Conservation (phyloP, 2,329 filamentous ascomycete species). For the Alternaria consortialis region DNA sequence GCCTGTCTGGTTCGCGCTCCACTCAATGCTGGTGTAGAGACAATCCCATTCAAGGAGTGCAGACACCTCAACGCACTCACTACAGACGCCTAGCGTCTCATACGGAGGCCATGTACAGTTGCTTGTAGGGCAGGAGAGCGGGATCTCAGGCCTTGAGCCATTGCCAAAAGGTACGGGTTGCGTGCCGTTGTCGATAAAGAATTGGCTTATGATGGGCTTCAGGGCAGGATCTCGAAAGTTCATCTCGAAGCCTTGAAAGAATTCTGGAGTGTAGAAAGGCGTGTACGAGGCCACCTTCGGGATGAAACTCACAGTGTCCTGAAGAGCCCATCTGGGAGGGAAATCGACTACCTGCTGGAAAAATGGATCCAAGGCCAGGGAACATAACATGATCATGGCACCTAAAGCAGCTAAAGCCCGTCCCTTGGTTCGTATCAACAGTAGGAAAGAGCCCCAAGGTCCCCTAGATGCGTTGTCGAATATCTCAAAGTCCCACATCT, state of each 20-base stretch:
- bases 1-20: slow-evolving; percentile 21
- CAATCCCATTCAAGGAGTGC: slow-evolving; percentile 21
- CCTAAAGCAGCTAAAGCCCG: slow-evolving; percentile 34
- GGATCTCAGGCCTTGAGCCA: slow-evolving; percentile 33
- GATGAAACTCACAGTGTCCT: slow-evolving; percentile 22
- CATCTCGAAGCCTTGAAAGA: background rate
- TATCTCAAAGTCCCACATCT: slow-evolving; percentile 49
- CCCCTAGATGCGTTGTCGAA: slow-evolving; percentile 47
- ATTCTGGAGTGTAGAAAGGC: background rate
- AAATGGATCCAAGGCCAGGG: slow-evolving; percentile 39
- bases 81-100: slow-evolving; percentile 39
- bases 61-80: slow-evolving; percentile 26
- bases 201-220: background rate
- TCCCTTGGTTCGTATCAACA: slow-evolving; percentile 29
- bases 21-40: slow-evolving; percentile 20
- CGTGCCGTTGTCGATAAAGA: slow-evolving; percentile 32
- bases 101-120: slow-evolving; percentile 44
- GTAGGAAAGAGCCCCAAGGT: slow-evolving; percentile 34
- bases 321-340: slow-evolving; percentile 29
- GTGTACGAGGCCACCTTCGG: slow-evolving; percentile 17
- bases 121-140: slow-evolving; percentile 37
- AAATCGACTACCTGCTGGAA: slow-evolving; percentile 45
- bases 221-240: too few relatives aligned
- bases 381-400: slow-evolving; percentile 31
- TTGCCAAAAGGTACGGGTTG: slow-evolving; percentile 32